Evolutionary conservation across 2,329 filamentous ascomycete species (phyloP).

Genomic region (Aspergillus novofumigatus): DNA sequence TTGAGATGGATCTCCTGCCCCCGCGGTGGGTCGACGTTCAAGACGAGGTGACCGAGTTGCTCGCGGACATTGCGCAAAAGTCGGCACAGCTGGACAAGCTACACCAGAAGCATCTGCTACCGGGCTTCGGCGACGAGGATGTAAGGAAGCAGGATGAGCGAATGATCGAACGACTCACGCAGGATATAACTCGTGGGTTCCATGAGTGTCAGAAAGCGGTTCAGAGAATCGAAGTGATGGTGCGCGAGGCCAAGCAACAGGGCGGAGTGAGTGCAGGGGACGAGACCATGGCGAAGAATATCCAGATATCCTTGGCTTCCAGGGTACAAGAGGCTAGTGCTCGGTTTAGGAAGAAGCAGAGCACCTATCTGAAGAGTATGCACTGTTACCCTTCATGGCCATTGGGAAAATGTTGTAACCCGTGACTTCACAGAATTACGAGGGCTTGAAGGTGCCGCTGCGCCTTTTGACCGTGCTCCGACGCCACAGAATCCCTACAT

Average conservation of each 20-base stretch:
- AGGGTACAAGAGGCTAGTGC: conserved; percentile 90
- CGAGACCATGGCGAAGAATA: conserved; percentile 92
- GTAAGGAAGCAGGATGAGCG: conserved; percentile 80
- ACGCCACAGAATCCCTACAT: conserved; percentile 63
- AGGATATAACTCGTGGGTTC: conserved; percentile 83
- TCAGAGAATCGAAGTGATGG: conserved; percentile 80
- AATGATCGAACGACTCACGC: conserved; percentile 86
- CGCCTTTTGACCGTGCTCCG: conserved; percentile 47
- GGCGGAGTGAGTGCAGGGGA: conserved; percentile 73
- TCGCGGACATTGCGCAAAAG: conserved; percentile 76
- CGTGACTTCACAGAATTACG: conserved; percentile 58
- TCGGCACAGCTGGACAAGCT: conserved; percentile 82
- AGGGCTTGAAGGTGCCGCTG: conserved; percentile 62
- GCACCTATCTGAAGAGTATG: conserved; percentile 88
- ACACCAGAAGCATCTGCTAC: conserved; percentile 94
- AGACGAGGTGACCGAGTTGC: conserved; percentile 82
- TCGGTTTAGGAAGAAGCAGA: conserved; percentile 93
- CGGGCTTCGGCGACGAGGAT: conserved; percentile 93
- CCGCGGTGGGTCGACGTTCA: conserved; percentile 94
- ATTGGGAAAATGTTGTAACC: conserved; percentile 10
- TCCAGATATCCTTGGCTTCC: conserved; percentile 84
- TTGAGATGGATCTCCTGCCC: conserved; percentile 96
- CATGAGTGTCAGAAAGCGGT: conserved; percentile 88
- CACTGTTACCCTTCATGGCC: not conserved
- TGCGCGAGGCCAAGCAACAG: conserved; percentile 70